A percentile compares a stretch with the other conserved stretches of the same genome.
These are phyloP conservation scores for Bacidia rubella DNA, from an alignment of 495 filamentous ascomycete species.

Conservation along the genomic window DNA sequence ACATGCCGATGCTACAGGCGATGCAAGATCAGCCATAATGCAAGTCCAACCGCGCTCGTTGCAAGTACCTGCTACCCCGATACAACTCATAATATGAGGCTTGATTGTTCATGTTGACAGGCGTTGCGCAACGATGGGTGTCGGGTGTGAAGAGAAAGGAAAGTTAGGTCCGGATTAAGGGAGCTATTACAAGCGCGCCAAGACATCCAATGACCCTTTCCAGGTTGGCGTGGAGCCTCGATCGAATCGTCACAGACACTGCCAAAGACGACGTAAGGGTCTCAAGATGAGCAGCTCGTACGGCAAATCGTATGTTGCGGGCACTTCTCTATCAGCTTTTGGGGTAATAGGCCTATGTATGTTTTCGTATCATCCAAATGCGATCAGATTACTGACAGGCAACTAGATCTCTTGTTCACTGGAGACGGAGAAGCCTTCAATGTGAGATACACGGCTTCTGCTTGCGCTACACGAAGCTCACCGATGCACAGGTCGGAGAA, in stretches of 20 bases:
- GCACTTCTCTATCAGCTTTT: constrained; percentile 55
- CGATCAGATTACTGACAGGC: constrained; percentile 25
- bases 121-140: neutral
- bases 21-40: constrained; percentile 16
- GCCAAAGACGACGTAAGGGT: neutral
- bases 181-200: constrained; percentile 4
- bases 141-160: neutral
- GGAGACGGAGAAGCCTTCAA: constrained; percentile 94
- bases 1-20: constrained; percentile 60
- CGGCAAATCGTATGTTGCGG: constrained; percentile 50
- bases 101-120: constrained; percentile 10
- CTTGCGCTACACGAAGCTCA: constrained; percentile 18
- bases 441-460: constrained; percentile 38
- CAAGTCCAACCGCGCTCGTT: too few relatives aligned
- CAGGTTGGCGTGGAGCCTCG: neutral
- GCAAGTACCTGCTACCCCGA: constrained; percentile 77
- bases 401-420: constrained; percentile 90
- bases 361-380: constrained; percentile 22
- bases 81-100: constrained; percentile 84
- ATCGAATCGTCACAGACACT: neutral
- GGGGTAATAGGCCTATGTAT: constrained; percentile 82
- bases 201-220: constrained; percentile 2
- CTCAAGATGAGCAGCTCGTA: constrained; percentile 41
- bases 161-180: too few relatives aligned
- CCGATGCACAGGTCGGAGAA: constrained; percentile 56